Percentiles rank a stretch among this genome's conserved stretches.
Conservation (phyloP, 345 rosid species). For the Salix purpurea region DNA sequence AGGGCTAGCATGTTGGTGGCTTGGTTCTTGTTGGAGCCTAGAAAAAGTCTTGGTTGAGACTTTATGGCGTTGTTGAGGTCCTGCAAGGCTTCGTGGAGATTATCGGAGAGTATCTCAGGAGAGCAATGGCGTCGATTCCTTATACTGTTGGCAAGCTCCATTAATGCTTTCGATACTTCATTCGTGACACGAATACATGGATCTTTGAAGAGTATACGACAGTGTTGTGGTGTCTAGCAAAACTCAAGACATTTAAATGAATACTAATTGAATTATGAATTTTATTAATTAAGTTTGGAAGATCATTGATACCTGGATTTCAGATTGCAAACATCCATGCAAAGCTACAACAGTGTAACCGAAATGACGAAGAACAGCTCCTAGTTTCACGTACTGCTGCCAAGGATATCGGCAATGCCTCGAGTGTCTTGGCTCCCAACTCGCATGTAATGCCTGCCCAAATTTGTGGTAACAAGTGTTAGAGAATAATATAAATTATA, state of each 20-base stretch:
- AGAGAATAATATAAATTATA: too few species aligned
- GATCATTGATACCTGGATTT: slow-evolving; percentile 57
- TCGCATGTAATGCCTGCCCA: slow-evolving; percentile 63
- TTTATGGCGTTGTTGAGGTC: slow-evolving; percentile 70
- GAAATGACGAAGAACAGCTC: slow-evolving; percentile 78
- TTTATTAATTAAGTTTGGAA: neutral
- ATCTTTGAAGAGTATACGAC: slow-evolving; percentile 62
- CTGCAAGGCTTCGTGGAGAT: slow-evolving; percentile 68
- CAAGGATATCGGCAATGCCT: slow-evolving; percentile 64
- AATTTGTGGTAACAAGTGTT: neutral
- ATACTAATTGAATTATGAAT: too few species aligned
- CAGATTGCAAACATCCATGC: slow-evolving; percentile 75
- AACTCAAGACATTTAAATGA: neutral
- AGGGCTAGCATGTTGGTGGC: slow-evolving; percentile 39
- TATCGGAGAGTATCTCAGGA: slow-evolving; percentile 68
- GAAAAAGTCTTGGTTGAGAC: slow-evolving; percentile 73
- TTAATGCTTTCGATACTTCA: slow-evolving; percentile 60
- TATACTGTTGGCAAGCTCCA: slow-evolving; percentile 59
- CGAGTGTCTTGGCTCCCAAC: slow-evolving; percentile 83
- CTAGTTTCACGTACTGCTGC: slow-evolving; percentile 71
- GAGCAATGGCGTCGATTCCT: slow-evolving; percentile 64
- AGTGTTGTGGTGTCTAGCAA: slow-evolving; percentile 56
- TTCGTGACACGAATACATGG: slow-evolving; percentile 67
- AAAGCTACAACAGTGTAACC: slow-evolving; percentile 74
- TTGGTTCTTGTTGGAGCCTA: slow-evolving; percentile 51